phyloP scores from a whole-genome alignment of 1,284 basidiomycete species.

The Boletus hoseneyae region DNA sequence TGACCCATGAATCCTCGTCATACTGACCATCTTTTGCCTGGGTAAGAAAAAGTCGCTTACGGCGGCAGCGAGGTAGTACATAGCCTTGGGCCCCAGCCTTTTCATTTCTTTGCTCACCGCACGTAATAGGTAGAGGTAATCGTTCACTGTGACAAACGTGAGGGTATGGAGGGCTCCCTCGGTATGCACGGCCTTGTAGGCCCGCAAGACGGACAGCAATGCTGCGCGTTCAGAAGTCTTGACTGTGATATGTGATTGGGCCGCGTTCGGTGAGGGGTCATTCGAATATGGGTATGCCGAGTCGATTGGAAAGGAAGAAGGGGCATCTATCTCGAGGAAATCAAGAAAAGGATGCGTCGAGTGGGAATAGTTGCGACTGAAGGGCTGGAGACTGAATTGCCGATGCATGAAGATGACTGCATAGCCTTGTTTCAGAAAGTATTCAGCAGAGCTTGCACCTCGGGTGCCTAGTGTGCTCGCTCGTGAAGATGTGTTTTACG shows the following conservation, averaged over 20 bases:
- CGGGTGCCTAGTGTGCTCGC: constrained; percentile 65
- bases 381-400: constrained; percentile 95
- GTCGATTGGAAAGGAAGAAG: constrained; percentile 19
- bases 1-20: neutral
- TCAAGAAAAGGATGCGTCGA: constrained; percentile 98
- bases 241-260: constrained; percentile 57
- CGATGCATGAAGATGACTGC: constrained; percentile 99
- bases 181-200: constrained; percentile 80
- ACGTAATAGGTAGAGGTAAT: constrained; percentile 91
- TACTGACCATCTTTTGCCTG: constrained; percentile 76
- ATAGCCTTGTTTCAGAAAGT: constrained; percentile 91
- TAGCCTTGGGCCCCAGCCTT: constrained; percentile 64
- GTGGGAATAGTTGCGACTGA: constrained; percentile 95
- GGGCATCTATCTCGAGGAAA: constrained; percentile 75
- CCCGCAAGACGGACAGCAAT: constrained; percentile 71
- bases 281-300: constrained; percentile 20
- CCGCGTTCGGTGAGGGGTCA: constrained; percentile 16
- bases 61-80: constrained; percentile 98
- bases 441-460: constrained; percentile 96
- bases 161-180: constrained; percentile 79
- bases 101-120: constrained; percentile 75
- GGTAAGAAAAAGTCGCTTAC: constrained; percentile 98
- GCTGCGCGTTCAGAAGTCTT: constrained; percentile 58
- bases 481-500: too few species aligned
- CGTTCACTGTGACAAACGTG: constrained; percentile 93